Evolutionary conservation across 2,329 filamentous ascomycete genomes (phyloP), one percentile per base, ranked within the genome.

Genomic region (Ophiocordyceps unilateralis): DNA sequence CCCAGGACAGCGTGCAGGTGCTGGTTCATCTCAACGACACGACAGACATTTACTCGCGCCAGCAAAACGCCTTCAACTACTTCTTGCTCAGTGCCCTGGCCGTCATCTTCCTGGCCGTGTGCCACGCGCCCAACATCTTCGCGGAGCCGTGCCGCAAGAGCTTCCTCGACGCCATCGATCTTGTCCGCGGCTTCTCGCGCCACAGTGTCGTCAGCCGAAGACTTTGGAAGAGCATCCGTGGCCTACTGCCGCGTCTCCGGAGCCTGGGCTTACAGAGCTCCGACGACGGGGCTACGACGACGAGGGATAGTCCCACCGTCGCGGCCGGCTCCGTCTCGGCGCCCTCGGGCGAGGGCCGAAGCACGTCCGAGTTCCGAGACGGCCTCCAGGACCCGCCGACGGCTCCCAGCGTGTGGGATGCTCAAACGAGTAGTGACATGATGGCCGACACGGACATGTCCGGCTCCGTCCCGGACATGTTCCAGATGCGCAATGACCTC

Each of bases 91-190:
- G 47, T 52, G 59, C 14, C 50, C 55, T 47, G 52, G 56, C 43
- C 43, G 57, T 43, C 55, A 55, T 68, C 1, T 62, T 66, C 24
- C 55, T 67, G 0, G 67, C 66, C 1, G 65, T 69, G 0, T 58
- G 65, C 3, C 64, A 69, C 47, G 65, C 62, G 0, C 65, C 67
- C 0, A 53, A 55, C 2, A 54, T 54, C 2, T 70, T 68, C 41
- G 59, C 62, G 3, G 59, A 58, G 9, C 50, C 51, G 0, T 61
- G 58, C 42, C 51, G 56, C 4, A 53, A 55, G 28, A 56, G 47
- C 4, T 62, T 63, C 22, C 44, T 52, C 3, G 53, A 58, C 0
- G 59, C 56, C 0, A 52, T 60, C 2, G 53, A 58, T 1, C 50
- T 63, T 0, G 52, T 64, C 1, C 49, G 53, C 12, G 53, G 52